Evolutionary conservation across 2,329 filamentous ascomycete species (phyloP).

Genomic region (Diaporthe citrichinensis): DNA sequence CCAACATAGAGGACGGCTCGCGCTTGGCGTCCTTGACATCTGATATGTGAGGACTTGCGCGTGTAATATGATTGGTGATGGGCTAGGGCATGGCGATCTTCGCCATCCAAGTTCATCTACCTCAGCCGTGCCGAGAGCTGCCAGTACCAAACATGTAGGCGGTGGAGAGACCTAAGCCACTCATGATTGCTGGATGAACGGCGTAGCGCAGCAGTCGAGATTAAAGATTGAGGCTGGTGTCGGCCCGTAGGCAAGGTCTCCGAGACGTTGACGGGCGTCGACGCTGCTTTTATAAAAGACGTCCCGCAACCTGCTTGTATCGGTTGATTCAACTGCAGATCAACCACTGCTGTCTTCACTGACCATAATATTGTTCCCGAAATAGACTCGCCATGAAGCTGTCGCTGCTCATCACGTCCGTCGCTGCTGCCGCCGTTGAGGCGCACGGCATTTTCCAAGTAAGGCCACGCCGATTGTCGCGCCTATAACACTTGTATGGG

Average conservation of each 20-base stretch:
- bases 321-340: background rate
- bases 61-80: slow-evolving; percentile 24
- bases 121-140: slow-evolving; percentile 23
- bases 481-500: background rate
- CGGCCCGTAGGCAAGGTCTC: slow-evolving; percentile 17
- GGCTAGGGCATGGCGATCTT: background rate
- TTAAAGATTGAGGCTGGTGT: slow-evolving; percentile 22
- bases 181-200: background rate
- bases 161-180: slow-evolving; percentile 2
- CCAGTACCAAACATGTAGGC: slow-evolving; percentile 11
- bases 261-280: background rate
- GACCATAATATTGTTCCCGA: background rate
- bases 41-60: slow-evolving; percentile 1
- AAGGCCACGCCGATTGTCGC: slow-evolving; percentile 21
- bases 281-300: slow-evolving; percentile 3
- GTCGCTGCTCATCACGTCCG: slow-evolving; percentile 51
- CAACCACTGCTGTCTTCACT: background rate
- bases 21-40: slow-evolving; percentile 13
- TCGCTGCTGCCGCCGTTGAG: slow-evolving; percentile 54
- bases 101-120: slow-evolving; percentile 19
- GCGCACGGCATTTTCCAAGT: slow-evolving; percentile 61
- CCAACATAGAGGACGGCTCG: background rate
- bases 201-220: slow-evolving; percentile 9
- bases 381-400: slow-evolving; percentile 52
- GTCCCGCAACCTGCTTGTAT: background rate